A percentile compares a stretch with the other conserved stretches of the same genome.
Conservation (phyloP, 2,329 filamentous ascomycete species). For the Pyricularia grisea region DNA sequence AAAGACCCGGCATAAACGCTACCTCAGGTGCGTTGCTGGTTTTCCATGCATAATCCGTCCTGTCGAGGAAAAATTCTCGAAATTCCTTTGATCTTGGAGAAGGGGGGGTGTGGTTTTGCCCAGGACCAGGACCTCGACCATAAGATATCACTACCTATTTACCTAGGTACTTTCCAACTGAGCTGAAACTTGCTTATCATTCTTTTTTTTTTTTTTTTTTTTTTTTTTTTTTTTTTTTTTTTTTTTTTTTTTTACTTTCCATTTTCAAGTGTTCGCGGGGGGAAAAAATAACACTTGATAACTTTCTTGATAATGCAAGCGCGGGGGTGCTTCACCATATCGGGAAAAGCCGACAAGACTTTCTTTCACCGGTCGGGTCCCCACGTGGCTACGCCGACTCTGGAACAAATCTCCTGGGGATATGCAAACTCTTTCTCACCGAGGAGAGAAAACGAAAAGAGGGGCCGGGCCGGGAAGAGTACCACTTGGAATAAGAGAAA, state of each 20-base stretch:
- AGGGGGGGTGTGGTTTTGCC: background rate
- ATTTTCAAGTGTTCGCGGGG: no score
- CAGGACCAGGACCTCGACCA: background rate
- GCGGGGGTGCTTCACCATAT: background rate
- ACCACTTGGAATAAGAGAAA: background rate
- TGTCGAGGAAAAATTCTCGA: background rate
- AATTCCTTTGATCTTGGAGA: background rate
- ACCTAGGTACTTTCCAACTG: background rate
- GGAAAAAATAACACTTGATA: no score
- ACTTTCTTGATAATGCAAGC: background rate
- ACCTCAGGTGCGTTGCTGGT: background rate
- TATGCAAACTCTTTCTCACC: background rate
- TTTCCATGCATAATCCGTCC: background rate
- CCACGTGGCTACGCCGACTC: background rate
- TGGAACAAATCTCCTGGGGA: background rate
- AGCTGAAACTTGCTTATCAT: background rate
- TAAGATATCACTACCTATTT: background rate
- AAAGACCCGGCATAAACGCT: background rate
- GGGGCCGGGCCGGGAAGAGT: no score
- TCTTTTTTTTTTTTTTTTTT: no score
- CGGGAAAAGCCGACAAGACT: background rate
- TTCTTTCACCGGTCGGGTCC: background rate
- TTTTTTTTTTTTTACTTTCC: no score
- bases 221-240: no score
- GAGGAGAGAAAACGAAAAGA: background rate